phyloP scores from a whole-genome alignment of 225 moss, liverwort and hornwort species.

The Physcomitrellopsis africana region DNA sequence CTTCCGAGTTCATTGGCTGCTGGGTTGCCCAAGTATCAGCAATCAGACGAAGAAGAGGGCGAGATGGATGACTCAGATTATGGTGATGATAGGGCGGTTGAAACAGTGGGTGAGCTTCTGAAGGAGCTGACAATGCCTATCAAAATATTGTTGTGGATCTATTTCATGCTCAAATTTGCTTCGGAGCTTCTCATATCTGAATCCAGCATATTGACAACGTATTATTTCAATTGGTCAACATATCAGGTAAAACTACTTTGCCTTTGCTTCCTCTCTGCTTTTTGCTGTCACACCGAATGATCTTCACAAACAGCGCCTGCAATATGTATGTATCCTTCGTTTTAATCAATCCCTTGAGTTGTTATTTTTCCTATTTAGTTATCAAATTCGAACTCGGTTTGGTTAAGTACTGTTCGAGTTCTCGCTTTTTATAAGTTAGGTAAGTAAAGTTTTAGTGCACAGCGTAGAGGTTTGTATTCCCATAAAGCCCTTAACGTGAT shows the following conservation, averaged over 20 bases:
- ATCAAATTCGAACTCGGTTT: too few relatives aligned
- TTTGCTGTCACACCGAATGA: background rate
- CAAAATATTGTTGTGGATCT: constrained; percentile 74
- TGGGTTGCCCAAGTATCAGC: constrained; percentile 15
- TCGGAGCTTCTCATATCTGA: constrained; percentile 76
- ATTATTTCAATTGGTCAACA: constrained; percentile 80
- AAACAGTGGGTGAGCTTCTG: constrained; percentile 58
- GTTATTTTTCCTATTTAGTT: too few relatives aligned
- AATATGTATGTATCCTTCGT: too few relatives aligned
- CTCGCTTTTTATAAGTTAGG: background rate
- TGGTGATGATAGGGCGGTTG: constrained; percentile 47
- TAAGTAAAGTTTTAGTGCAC: background rate
- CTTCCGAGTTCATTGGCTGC: background rate
- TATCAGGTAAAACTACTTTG: constrained; percentile 40
- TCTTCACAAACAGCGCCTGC: background rate
- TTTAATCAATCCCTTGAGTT: too few relatives aligned
- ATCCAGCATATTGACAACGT: constrained; percentile 77
- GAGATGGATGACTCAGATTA: constrained; percentile 43
- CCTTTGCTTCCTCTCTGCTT: background rate
- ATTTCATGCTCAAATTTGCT: constrained; percentile 79
- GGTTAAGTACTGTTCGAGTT: too few relatives aligned
- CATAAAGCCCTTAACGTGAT: too few relatives aligned
- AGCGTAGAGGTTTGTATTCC: background rate
- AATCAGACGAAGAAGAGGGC: constrained; percentile 37
- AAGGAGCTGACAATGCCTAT: constrained; percentile 58